Conservation (phyloP, 2,329 filamentous ascomycete genomes). For the Zymoseptoria pseudotritici region DNA sequence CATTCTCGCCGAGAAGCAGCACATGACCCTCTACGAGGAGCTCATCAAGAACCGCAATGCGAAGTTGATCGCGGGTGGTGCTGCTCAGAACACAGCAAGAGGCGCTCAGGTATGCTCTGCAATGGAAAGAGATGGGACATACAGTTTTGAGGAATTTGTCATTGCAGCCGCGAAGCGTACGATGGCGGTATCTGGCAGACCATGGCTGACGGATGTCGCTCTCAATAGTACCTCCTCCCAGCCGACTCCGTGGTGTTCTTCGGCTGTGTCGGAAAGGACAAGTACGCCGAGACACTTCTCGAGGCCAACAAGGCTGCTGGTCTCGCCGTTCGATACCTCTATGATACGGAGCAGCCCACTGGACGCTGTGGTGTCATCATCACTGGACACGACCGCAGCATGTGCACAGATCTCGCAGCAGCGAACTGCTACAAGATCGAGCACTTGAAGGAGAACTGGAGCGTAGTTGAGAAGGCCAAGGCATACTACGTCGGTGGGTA, state of each 20-base stretch:
- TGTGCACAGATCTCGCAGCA: slow-evolving; percentile 91
- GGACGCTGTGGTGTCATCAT: slow-evolving; percentile 95
- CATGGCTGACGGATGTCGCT: slow-evolving; percentile 3
- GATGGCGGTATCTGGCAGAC: neutral
- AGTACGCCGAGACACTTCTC: slow-evolving; percentile 82
- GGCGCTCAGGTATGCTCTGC: slow-evolving; percentile 61
- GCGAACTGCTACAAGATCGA: slow-evolving; percentile 96
- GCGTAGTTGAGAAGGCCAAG: slow-evolving; percentile 78
- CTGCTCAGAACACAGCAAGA: slow-evolving; percentile 93
- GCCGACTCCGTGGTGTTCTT: slow-evolving; percentile 87
- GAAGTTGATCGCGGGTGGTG: slow-evolving; percentile 90
- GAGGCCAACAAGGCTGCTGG: slow-evolving; percentile 82
- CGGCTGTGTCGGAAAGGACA: slow-evolving; percentile 89
- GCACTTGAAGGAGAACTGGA: slow-evolving; percentile 92
- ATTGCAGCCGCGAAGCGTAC: neutral
- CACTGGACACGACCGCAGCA: slow-evolving; percentile 88
- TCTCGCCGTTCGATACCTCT: slow-evolving; percentile 87
- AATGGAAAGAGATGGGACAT: neutral
- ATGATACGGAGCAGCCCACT: slow-evolving; percentile 76
- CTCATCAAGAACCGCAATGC: slow-evolving; percentile 86
- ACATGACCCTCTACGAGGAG: slow-evolving; percentile 85
- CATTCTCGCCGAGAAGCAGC: slow-evolving; percentile 89
- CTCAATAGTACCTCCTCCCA: slow-evolving; percentile 71
- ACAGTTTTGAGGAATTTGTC: neutral
- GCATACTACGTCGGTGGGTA: slow-evolving; percentile 92